phyloP scores from a whole-genome alignment of 768 basidiomycete species.

The Pleurotus ostreatus region DNA sequence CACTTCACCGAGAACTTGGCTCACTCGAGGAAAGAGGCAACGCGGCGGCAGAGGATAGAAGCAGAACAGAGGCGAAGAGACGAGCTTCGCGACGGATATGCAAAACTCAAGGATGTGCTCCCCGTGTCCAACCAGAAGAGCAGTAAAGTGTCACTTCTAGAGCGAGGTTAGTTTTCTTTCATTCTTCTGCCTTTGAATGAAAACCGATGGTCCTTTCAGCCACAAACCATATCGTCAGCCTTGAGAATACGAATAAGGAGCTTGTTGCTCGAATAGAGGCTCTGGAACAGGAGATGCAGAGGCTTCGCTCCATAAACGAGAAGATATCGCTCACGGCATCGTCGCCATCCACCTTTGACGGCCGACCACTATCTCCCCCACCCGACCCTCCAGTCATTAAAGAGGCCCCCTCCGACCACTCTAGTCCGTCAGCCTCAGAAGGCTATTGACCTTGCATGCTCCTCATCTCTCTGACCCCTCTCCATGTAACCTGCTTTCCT shows the following conservation, averaged over 20 bases:
- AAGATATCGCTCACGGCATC: slow-evolving; percentile 73
- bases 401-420: slow-evolving; percentile 60
- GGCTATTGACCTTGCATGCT: slow-evolving; percentile 30
- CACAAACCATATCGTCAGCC: slow-evolving; percentile 70
- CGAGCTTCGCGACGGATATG: slow-evolving; percentile 87
- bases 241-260: slow-evolving; percentile 71
- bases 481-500: slow-evolving; percentile 2
- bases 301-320: slow-evolving; percentile 76
- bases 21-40: slow-evolving; percentile 78
- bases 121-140: slow-evolving; percentile 88
- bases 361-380: slow-evolving; percentile 61
- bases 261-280: slow-evolving; percentile 63
- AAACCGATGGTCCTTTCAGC: slow-evolving; percentile 35
- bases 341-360: slow-evolving; percentile 47
- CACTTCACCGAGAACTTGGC: slow-evolving; percentile 69
- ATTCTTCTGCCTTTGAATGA: slow-evolving; percentile 5
- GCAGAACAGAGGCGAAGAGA: slow-evolving; percentile 88
- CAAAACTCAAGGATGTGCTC: slow-evolving; percentile 81
- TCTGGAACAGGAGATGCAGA: slow-evolving; percentile 64
- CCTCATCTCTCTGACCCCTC: slow-evolving; percentile 6
- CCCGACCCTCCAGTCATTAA: slow-evolving; percentile 51
- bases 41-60: slow-evolving; percentile 79
- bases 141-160: slow-evolving; percentile 85
- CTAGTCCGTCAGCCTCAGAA: slow-evolving; percentile 51
- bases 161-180: slow-evolving; percentile 59